Conservation (phyloP, 441 rosid genomes). For the Mallotus repandus region DNA sequence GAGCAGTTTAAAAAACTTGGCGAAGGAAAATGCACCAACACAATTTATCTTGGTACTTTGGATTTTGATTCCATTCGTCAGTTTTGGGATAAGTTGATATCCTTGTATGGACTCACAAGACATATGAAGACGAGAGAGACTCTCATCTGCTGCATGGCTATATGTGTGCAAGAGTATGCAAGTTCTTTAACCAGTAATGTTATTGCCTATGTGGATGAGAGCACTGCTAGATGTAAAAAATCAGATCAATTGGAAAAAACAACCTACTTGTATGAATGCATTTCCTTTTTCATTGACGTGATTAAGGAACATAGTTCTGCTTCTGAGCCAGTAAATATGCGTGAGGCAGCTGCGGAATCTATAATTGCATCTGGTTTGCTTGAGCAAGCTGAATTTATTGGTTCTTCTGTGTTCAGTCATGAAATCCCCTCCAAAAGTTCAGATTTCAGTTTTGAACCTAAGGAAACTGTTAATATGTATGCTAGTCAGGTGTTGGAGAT, state of each 20-base stretch:
- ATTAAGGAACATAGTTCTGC: slow-evolving; percentile 71
- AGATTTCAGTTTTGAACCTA: slow-evolving; percentile 27
- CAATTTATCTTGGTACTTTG: slow-evolving; percentile 56
- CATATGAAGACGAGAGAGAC: slow-evolving; percentile 64
- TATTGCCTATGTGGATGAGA: slow-evolving; percentile 28
- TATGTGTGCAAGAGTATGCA: slow-evolving; percentile 63
- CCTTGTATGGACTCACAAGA: slow-evolving; percentile 54
- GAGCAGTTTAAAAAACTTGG: slow-evolving; percentile 50
- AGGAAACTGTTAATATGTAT: slow-evolving; percentile 42
- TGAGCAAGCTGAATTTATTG: slow-evolving; percentile 70
- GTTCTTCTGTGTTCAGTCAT: slow-evolving; percentile 44
- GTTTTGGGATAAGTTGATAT: slow-evolving; percentile 67
- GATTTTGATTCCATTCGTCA: slow-evolving; percentile 51
- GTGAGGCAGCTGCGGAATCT: slow-evolving; percentile 83
- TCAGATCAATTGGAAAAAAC: slow-evolving; percentile 33
- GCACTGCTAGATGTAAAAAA: slow-evolving; percentile 24
- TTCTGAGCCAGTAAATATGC: slow-evolving; percentile 79
- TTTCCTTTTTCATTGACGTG: slow-evolving; percentile 53
- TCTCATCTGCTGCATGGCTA: slow-evolving; percentile 82
- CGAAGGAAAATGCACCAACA: slow-evolving; percentile 27
- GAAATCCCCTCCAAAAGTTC: slow-evolving; percentile 37
- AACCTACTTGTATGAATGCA: slow-evolving; percentile 42
- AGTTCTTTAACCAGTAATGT: slow-evolving; percentile 36
- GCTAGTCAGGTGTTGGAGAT: slow-evolving; percentile 59
- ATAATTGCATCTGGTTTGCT: slow-evolving; percentile 81